Conservation (phyloP, 179 eudicot species). For the Actinidia polygama region DNA sequence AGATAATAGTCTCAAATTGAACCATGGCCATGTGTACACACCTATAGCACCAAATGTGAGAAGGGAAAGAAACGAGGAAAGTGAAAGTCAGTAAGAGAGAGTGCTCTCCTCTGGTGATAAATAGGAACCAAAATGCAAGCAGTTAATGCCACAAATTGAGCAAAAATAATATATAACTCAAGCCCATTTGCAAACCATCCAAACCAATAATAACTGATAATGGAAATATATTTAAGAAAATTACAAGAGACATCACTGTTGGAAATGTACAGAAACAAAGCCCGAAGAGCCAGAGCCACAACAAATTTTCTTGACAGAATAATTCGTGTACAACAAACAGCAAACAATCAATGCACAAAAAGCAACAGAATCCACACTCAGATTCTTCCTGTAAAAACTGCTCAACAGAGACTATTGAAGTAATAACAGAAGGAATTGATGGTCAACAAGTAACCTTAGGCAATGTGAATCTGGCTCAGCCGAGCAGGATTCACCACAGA, state of each 20-base stretch:
- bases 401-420: background rate
- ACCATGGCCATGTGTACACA: background rate
- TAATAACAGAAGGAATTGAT: background rate
- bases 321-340: background rate
- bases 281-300: background rate
- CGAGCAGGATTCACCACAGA: background rate
- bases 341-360: background rate
- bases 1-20: background rate
- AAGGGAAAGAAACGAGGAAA: no score
- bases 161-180: background rate
- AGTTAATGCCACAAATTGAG: no score
- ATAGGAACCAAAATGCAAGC: no score
- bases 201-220: background rate
- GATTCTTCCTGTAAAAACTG: background rate
- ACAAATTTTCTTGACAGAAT: background rate
- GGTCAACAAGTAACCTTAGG: conserved; percentile 2
- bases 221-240: background rate
- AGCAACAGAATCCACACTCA: background rate
- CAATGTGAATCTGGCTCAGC: background rate
- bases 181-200: background rate
- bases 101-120: no score
- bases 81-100: no score
- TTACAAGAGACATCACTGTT: background rate
- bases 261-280: background rate
- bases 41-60: no score